phyloP scores from a whole-genome alignment of 495 filamentous ascomycete genomes.

The Bacidia rubella region DNA sequence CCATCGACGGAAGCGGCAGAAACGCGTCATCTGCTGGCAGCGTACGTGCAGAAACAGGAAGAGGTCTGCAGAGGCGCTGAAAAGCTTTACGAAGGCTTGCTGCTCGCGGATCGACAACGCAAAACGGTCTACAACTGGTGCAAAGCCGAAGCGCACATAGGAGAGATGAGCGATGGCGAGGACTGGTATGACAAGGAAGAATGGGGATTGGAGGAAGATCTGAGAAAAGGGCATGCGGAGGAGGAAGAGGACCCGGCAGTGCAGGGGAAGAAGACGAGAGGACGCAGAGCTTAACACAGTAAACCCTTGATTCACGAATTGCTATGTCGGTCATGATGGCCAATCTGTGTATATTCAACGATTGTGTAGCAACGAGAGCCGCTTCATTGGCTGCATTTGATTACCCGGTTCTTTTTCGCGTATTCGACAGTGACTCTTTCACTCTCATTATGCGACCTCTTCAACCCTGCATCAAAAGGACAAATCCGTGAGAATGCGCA shows the following conservation, averaged over 20 bases:
- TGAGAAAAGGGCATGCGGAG: slow-evolving; percentile 85
- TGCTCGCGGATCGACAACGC: slow-evolving; percentile 65
- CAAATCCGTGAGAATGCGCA: too few relatives aligned
- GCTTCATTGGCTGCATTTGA: too few relatives aligned
- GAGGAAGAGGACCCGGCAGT: slow-evolving; percentile 68
- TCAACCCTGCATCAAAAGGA: too few relatives aligned
- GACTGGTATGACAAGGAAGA: slow-evolving; percentile 91
- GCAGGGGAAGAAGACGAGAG: slow-evolving; percentile 63
- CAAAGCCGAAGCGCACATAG: slow-evolving; percentile 81
- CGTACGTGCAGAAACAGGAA: slow-evolving; percentile 91
- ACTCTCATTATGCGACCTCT: too few relatives aligned
- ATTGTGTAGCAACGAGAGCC: too few relatives aligned
- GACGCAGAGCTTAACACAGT: slow-evolving; percentile 33
- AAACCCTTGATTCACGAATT: neutral
- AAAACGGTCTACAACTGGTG: slow-evolving; percentile 70
- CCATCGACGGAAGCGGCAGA: slow-evolving; percentile 77
- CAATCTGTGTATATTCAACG: too few relatives aligned
- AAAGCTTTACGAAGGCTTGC: slow-evolving; percentile 58
- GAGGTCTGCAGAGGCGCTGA: slow-evolving; percentile 76
- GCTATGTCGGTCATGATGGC: too few relatives aligned
- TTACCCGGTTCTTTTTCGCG: too few relatives aligned
- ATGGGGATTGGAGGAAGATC: slow-evolving; percentile 71
- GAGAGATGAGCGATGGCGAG: slow-evolving; percentile 79
- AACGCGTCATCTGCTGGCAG: slow-evolving; percentile 64
- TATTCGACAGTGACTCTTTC: too few relatives aligned